Evolutionary conservation across 495 filamentous ascomycete genomes (phyloP), one percentile per base, ranked within the genome.

Genomic region (Aspergillus egyptiacus): DNA sequence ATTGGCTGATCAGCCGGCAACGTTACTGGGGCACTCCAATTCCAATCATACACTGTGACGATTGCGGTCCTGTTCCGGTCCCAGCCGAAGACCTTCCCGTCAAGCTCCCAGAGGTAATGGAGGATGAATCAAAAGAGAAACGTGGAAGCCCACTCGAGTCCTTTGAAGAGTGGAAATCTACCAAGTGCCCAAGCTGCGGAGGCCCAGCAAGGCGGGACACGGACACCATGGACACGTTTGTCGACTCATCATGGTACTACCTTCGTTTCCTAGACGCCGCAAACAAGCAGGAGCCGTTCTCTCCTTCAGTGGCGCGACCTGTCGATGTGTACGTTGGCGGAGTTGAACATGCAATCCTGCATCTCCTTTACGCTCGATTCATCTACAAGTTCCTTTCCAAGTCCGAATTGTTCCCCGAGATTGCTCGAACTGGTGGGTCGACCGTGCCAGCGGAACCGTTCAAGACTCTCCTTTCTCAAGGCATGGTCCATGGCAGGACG

Each of bases 161-260:
- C 15, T 75, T 77, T 22, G 66, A 78, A 11, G 81, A 86, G 15
- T 95, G 87, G 86, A 71, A 86, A 6, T 79, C 89, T 54, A 86
- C 82, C 0, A 55, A 71, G 0, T 95, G 89, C 57, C 89, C 89
- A 2, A 83, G 76, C 24, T 95, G 89, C 53, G 67, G 71, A 8
- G 73, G 76, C 4, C 65, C 76, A 4, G 89, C 89, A 6, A 84
- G 79, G 58, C 80, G 89, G 24, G 89, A 95, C 57, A 95, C 89
- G 2, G 89, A 95, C 59, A 95, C 89, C 0, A 94, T 95, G 89
- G 89, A 95, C 63, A 95, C 89, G 0, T 95, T 95, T 63, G 87
- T 95, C 30, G 89, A 95, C 64, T 91, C 87, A 0, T 91, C 87
- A 35, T 95, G 89, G 89, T 95, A 95, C 61, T 94, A 79, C 55